A percentile compares a stretch with the other conserved stretches of the same genome.
Conservation (phyloP, 2,329 filamentous ascomycete genomes). For the Paecilomyces dactylethromorphus region DNA sequence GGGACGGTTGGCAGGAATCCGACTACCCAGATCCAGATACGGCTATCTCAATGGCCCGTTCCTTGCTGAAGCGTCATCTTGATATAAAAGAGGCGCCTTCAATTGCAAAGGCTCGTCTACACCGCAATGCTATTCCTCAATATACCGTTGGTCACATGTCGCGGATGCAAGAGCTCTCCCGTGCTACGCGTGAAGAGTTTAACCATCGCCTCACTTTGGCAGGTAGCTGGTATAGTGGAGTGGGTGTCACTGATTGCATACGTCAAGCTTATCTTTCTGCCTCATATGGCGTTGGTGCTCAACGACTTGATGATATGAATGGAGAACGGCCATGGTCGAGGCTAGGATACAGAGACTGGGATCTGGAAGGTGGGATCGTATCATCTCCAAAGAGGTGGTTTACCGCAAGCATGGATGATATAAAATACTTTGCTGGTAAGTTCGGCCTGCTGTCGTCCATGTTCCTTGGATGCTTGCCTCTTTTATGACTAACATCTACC, state of each 20-base stretch:
- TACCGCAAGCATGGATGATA: constrained; percentile 2
- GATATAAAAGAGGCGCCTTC: constrained; percentile 58
- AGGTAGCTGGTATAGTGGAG: constrained; percentile 46
- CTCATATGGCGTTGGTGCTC: constrained; percentile 30
- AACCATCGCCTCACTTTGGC: constrained; percentile 58
- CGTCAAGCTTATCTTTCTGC: constrained; percentile 51
- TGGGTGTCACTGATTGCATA: constrained; percentile 51
- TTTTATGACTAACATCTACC: background rate
- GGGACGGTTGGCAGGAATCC: constrained; percentile 54
- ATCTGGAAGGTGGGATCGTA: constrained; percentile 23
- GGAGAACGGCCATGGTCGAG: constrained; percentile 14
- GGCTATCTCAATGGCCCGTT: constrained; percentile 62
- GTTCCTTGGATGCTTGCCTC: background rate
- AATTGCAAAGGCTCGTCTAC: constrained; percentile 55
- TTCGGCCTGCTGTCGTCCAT: background rate
- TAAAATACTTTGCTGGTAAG: background rate
- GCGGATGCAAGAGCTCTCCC: constrained; percentile 53
- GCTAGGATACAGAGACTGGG: constrained; percentile 16
- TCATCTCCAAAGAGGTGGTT: constrained; percentile 17
- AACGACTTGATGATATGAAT: constrained; percentile 13
- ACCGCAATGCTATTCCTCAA: constrained; percentile 79
- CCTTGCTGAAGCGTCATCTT: constrained; percentile 67
- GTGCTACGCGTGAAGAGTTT: constrained; percentile 51
- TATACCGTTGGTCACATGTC: constrained; percentile 71
- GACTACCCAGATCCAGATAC: constrained; percentile 59